Base-by-base conservation (phyloP, 352 stramenopile species). In the Globisporangium barbulae region DNA sequence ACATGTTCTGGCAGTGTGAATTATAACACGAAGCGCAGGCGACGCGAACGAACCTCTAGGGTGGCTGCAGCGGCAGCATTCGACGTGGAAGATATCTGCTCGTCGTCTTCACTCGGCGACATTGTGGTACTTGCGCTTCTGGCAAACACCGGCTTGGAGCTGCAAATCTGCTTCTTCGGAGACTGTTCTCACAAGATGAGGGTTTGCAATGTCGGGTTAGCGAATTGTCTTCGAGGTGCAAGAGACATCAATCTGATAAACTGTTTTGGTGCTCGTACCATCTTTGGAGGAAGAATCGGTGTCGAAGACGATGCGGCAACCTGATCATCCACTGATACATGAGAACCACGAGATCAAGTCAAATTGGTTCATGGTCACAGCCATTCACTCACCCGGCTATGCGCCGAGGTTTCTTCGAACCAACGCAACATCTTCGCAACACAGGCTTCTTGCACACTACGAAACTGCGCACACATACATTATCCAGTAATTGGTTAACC, bases 271-370 rank as follows among this genome's bases (percentile, higher is more conserved):
- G 35, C 4, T 37, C 22, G 17, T 76, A 90, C 82, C 78, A 90
- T 91, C 35, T 74, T 74, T 37, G 79, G 72, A 1, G 79, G 70
- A 5, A 90, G 67, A 48, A 87, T 75, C 17, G 80, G 75, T 15
- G 70, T 69, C 0, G 80, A 88, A 5, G 60, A 62, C 9, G 72
- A 73, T 31, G 64, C 54, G 0, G 25, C 53, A 19, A 53, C 57
- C 72, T 83, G 55, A 12, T 30, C 10, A 63, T 35, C 6, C 21
- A 22, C 5, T 21, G 28, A 31, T 28, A 47, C 15, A 25, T 49
- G 57, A 52, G 19, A 21, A 1, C n/a, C 19, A 10, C 2, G n/a
- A n/a, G 21, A 6, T 19, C 17, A 5, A 37, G 12, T 22, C 22
- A 37, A 25, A n/a, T 9, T 13, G 21, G 25, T 13, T 19, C 19